Evolutionary conservation across 352 stramenopile genomes (phyloP), one percentile per base, ranked within the genome.

Genomic region (Phytophthora citrophthora): DNA sequence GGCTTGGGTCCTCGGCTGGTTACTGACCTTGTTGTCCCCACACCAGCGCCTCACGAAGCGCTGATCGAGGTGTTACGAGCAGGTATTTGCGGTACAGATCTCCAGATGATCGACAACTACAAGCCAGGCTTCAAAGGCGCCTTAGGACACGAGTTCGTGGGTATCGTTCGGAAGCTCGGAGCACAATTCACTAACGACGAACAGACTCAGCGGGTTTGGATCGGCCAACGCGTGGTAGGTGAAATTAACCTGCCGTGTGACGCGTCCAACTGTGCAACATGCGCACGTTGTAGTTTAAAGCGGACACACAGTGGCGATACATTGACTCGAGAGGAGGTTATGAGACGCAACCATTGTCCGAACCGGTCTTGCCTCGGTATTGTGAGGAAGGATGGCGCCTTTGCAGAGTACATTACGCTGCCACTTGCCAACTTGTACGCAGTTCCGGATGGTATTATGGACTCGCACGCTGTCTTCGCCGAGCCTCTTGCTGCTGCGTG

Each of bases 161-260:
- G 90, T 7, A 78, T 91, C 41, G 88, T 97, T 2, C 73, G 86
- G 18, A 54, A 85, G 43, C 56, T 97, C 18, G 76, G 81, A 32
- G 51, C 47, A 11, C 50, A 77, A 38, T 68, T 46, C 20, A 24
- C 27, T 6, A 65, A 76, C 11, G 68, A 74, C 13, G 46, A 61
- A 24, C 27, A 62, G 20, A 59, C 45, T 11, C 57, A 62, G 15
- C 47, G 15, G 18, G 54, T 54, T 18, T 86, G 81, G 86, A 52
- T 96, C 0, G 83, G 84, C 15, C 81, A 93, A 62, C 88, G 93
- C 27, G 90, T 97, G 23, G 93, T 96, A 24, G 93, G 86, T 15
- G 93, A 98, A 70, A 97, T 98, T 47, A 98, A 98, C 65, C 69
- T 97, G 47, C 82, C 86, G 20, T 97, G 90, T 57, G 76, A 85